Evolutionary conservation across 1,284 basidiomycete genomes (phyloP).

Genomic region (Ceratobasidium sp.): DNA sequence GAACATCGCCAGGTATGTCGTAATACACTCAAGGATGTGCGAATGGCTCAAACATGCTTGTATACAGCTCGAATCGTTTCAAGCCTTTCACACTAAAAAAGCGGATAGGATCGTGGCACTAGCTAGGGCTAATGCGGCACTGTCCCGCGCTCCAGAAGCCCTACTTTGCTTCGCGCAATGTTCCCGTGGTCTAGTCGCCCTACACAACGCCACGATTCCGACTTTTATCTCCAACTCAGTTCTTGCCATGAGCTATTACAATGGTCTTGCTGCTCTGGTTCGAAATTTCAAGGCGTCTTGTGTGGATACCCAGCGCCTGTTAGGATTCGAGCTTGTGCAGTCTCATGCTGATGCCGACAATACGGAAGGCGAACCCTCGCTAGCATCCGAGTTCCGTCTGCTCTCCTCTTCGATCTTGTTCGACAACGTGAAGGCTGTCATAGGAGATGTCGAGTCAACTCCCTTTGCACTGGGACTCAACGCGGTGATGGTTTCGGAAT

Average conservation of each 20-base stretch:
- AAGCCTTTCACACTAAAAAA: background rate
- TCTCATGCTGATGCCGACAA: background rate
- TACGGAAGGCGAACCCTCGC: background rate
- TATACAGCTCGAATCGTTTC: slow-evolving; percentile 29
- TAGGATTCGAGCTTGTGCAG: slow-evolving; percentile 29
- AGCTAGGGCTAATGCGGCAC: background rate
- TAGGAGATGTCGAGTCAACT: background rate
- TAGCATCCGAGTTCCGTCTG: slow-evolving; percentile 8
- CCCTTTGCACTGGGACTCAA: slow-evolving; percentile 3
- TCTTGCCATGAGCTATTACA: slow-evolving; percentile 21
- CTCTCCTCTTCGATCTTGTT: slow-evolving; percentile 31
- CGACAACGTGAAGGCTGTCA: background rate
- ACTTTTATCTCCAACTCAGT: background rate
- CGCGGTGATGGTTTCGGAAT: slow-evolving; percentile 10
- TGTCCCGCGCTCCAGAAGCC: background rate
- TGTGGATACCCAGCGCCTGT: slow-evolving; percentile 10
- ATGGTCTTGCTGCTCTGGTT: background rate
- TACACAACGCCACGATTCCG: background rate
- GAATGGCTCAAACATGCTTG: no score
- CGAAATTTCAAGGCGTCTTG: background rate
- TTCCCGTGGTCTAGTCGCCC: background rate
- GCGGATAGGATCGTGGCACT: background rate
- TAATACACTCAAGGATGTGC: no score
- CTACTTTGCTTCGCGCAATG: slow-evolving; percentile 35
- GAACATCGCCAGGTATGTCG: background rate